Evolutionary conservation across 2,329 filamentous ascomycete species (phyloP).

Genomic region (Mollisia scopiformis): DNA sequence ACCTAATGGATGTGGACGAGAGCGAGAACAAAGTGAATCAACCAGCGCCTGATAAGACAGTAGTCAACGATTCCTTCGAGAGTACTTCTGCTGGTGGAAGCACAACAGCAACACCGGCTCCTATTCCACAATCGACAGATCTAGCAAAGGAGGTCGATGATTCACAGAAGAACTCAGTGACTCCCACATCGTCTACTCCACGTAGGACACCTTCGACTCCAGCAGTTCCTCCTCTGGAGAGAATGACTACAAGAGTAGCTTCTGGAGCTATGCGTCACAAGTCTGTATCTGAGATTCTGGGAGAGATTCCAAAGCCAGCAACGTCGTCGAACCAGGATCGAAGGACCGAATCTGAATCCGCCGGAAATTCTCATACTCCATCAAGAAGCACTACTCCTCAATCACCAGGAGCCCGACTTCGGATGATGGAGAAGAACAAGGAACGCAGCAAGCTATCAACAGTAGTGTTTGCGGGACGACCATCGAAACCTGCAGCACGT

Average conservation of each 20-base stretch:
- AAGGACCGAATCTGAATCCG: conserved; percentile 23
- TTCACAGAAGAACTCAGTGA: conserved; percentile 20
- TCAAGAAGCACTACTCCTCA: conserved; percentile 46
- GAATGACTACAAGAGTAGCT: conserved; percentile 70
- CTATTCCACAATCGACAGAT: conserved; percentile 8
- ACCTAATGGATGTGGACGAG: conserved; percentile 35
- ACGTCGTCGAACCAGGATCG: conserved; percentile 23
- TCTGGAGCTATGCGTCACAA: conserved; percentile 73
- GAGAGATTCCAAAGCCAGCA: conserved; percentile 53
- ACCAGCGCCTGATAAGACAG: conserved; percentile 29
- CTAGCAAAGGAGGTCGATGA: conserved; percentile 7
- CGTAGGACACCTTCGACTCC: conserved; percentile 32
- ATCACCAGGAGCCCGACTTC: conserved; percentile 42
- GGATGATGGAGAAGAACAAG: conserved; percentile 48
- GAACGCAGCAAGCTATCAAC: conserved; percentile 71
- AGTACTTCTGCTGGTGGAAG: conserved; percentile 20
- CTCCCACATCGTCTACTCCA: conserved; percentile 22
- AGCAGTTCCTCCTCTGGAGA: conserved; percentile 45
- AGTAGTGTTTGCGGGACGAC: conserved; percentile 77
- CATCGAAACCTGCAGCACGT: conserved; percentile 45
- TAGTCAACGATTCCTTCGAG: conserved; percentile 33
- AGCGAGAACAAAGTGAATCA: too few species aligned
- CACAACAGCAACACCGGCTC: conserved; percentile 7
- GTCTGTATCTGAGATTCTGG: conserved; percentile 73
- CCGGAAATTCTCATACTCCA: conserved; percentile 26